These are phyloP conservation scores for Wickerhamia fluorescens DNA, from an alignment of 805 yeast species.

Conservation along the genomic window DNA sequence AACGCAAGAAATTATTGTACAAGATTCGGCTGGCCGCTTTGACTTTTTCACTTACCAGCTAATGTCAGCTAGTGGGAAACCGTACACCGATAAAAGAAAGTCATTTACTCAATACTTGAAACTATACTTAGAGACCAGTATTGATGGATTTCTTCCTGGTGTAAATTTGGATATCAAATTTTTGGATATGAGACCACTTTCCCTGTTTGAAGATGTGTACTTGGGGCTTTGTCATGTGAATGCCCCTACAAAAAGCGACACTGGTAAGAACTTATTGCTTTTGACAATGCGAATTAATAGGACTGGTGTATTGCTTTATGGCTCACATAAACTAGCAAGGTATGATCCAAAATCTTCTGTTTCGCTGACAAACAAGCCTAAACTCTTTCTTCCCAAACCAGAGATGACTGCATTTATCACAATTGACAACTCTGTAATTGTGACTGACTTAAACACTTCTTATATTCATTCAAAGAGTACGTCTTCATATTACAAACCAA, in stretches of 20 bases:
- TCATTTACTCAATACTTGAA: slow-evolving; percentile 28
- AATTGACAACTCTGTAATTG: slow-evolving; percentile 51
- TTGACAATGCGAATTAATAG: slow-evolving; percentile 47
- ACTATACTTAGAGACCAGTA: slow-evolving; percentile 19
- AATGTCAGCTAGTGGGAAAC: slow-evolving; percentile 21
- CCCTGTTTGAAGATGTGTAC: slow-evolving; percentile 28
- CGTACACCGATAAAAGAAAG: slow-evolving; percentile 17
- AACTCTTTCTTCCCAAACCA: slow-evolving; percentile 51
- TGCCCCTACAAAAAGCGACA: slow-evolving; percentile 6
- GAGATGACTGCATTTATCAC: slow-evolving; percentile 54
- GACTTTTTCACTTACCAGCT: slow-evolving; percentile 21
- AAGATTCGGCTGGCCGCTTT: slow-evolving; percentile 41
- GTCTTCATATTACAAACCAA: slow-evolving; percentile 30
- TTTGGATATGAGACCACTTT: slow-evolving; percentile 54
- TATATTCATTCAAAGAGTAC: slow-evolving; percentile 15
- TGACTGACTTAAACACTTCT: slow-evolving; percentile 51
- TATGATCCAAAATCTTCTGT: slow-evolving; percentile 8
- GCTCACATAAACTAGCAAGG: slow-evolving; percentile 60
- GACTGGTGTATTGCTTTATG: slow-evolving; percentile 47
- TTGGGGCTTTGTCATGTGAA: slow-evolving; percentile 30
- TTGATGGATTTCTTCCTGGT: slow-evolving; percentile 39
- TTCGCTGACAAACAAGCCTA: slow-evolving; percentile 28
- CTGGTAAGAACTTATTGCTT: slow-evolving; percentile 31
- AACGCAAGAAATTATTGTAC: slow-evolving; percentile 33
- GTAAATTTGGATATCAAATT: slow-evolving; percentile 45